Evolutionary conservation across 768 basidiomycete genomes (phyloP).

Genomic region (Dentipellis sp.): DNA sequence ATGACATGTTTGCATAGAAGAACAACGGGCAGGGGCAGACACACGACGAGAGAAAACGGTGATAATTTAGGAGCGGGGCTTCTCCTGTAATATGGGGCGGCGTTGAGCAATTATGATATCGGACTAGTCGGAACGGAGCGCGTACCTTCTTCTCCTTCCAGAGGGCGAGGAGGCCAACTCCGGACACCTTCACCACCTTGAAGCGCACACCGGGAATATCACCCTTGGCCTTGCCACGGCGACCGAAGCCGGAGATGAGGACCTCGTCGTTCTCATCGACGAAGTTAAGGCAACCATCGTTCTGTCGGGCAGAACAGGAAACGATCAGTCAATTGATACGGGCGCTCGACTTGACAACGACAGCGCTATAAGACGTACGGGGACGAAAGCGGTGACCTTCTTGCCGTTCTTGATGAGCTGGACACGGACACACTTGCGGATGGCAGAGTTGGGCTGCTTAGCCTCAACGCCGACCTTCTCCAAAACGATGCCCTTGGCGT

Average conservation of each 20-base stretch:
- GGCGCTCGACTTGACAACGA: neutral
- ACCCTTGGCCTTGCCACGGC: slow-evolving; percentile 99
- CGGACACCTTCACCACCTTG: slow-evolving; percentile 99
- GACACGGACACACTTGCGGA: slow-evolving; percentile 99
- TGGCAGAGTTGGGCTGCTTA: slow-evolving; percentile 99
- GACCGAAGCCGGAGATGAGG: slow-evolving; percentile 99
- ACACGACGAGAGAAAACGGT: neutral
- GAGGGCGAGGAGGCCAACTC: slow-evolving; percentile 94
- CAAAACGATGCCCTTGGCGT: slow-evolving; percentile 99
- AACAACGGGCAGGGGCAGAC: neutral
- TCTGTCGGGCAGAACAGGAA: slow-evolving; percentile 33
- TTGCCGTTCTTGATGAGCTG: slow-evolving; percentile 99
- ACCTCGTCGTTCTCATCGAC: slow-evolving; percentile 99
- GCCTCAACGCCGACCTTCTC: slow-evolving; percentile 99
- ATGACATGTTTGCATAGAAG: slow-evolving; percentile 3
- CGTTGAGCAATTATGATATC: neutral
- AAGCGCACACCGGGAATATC: slow-evolving; percentile 99
- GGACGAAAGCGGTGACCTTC: slow-evolving; percentile 99
- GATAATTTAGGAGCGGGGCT: slow-evolving; percentile 27
- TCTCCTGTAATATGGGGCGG: slow-evolving; percentile 19
- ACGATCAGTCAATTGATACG: neutral
- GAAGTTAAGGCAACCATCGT: slow-evolving; percentile 96
- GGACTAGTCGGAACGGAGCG: slow-evolving; percentile 3
- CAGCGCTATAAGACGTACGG: slow-evolving; percentile 42
- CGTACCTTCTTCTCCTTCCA: slow-evolving; percentile 99